phyloP scores from a whole-genome alignment of 2,329 filamentous ascomycete species.

The Ophiostoma perfectum region DNA sequence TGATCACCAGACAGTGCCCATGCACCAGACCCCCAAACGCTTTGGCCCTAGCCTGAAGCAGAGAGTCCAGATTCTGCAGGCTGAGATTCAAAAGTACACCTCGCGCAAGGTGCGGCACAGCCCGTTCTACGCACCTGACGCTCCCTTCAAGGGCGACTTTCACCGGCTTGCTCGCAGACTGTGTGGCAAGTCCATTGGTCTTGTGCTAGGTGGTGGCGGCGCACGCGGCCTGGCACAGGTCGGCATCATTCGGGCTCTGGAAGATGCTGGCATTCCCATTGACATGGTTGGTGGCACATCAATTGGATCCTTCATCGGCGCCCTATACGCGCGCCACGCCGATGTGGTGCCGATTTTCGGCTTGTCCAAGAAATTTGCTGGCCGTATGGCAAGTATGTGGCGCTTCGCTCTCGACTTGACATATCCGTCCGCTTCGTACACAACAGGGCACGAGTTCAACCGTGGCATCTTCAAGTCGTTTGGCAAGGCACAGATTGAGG shows the following conservation, averaged over 20 bases:
- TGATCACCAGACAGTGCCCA: conserved; percentile 67
- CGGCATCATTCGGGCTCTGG: conserved; percentile 87
- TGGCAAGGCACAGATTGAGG: conserved; percentile 93
- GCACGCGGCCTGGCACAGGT: conserved; percentile 89
- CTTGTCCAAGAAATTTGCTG: conserved; percentile 92
- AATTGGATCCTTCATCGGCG: conserved; percentile 92
- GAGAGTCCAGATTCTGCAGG: conserved; percentile 87
- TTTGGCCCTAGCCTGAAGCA: conserved; percentile 85
- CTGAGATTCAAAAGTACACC: conserved; percentile 97
- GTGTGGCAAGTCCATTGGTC: conserved; percentile 88
- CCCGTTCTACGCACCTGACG: conserved; percentile 83
- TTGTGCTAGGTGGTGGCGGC: conserved; percentile 90
- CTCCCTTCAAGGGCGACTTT: conserved; percentile 93
- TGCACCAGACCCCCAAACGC: conserved; percentile 67
- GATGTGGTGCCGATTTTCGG: conserved; percentile 97
- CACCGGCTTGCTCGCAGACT: conserved; percentile 84
- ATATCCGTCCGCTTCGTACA: conserved; percentile 94
- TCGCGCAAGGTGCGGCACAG: conserved; percentile 85
- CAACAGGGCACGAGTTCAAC: conserved; percentile 97
- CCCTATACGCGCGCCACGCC: conserved; percentile 89
- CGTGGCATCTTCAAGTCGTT: conserved; percentile 98
- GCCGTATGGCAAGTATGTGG: conserved; percentile 99
- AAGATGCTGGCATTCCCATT: conserved; percentile 93
- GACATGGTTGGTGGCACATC: conserved; percentile 94
- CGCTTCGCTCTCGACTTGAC: conserved; percentile 94